Evolutionary conservation across 257 asterid genomes (phyloP), one percentile per base, ranked within the genome.

Genomic region (Ophiorrhiza pumila): DNA sequence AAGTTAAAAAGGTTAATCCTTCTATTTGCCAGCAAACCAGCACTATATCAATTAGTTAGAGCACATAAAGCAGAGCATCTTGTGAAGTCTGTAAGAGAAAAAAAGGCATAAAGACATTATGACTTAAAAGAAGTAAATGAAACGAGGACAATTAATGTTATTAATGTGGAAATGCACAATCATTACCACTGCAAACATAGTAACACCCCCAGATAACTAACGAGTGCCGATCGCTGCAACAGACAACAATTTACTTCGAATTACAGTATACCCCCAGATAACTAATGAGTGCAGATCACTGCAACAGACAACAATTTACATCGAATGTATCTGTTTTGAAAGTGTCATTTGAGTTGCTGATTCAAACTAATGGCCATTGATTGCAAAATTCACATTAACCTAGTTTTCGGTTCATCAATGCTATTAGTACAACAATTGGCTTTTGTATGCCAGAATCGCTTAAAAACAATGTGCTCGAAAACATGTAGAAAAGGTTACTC

Each of bases 1-100:
- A 77, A 64, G 68, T 23, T 15, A 15, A 58, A 66, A 73, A 7
- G 52, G 41, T 74, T 68, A 83, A 41, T 50, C 71, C 63, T 57
- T 69, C 67, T 22, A 66, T 73, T 71, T 63, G 43, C 64, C 46
- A 18, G 31, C 18, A 53, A 50, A 68, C 25, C 70, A 45, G 60
- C 31, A 42, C 59, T 35, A 27, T 29, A 41, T 39, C 45, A 63
- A 29, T 69, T 34, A 42, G 59, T 42, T 43, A 32, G 22, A 62
- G 50, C 66, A 45, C 37, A 57, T 27, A 65, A 52, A 32, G 11
- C 15, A 47, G 4, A 13, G 9, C 2, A 56, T 46, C 35, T 7
- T 31, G 25, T 22, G 35, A 59, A 27, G 41, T 43, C 42, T 55
- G 11, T 7, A 52, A 39, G 45, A 12, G 65, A 34, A 22, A 9